Evolutionary conservation across 306 rosid genomes (phyloP).

Genomic region (Senna tora): DNA sequence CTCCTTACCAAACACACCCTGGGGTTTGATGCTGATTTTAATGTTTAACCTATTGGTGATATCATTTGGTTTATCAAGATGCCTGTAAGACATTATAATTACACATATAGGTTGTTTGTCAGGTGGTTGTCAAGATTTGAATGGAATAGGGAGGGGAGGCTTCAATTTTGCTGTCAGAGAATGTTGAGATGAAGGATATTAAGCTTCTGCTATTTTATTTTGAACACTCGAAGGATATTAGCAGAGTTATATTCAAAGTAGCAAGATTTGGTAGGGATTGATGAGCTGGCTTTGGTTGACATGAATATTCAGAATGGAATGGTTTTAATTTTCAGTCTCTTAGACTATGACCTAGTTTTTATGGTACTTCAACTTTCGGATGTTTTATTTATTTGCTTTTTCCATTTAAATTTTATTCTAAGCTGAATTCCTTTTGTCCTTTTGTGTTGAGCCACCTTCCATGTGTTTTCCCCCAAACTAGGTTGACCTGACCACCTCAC

Average conservation of each 20-base stretch:
- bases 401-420: too few relatives aligned
- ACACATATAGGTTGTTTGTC: conserved; percentile 35
- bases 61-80: conserved; percentile 23
- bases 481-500: too few relatives aligned
- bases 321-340: conserved; percentile 5
- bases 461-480: too few relatives aligned
- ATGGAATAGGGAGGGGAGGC: conserved; percentile 37
- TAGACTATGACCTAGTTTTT: too few relatives aligned
- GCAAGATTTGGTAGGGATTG: conserved; percentile 11
- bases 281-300: conserved; percentile 1
- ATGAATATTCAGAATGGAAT: not conserved
- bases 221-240: too few relatives aligned
- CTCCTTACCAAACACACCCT: too few relatives aligned
- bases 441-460: too few relatives aligned
- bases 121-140: not conserved
- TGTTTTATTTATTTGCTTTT: too few relatives aligned
- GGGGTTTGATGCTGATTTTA: conserved; percentile 33
- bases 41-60: not conserved
- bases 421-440: too few relatives aligned
- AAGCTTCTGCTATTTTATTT: conserved; percentile 31
- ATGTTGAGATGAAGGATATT: conserved; percentile 35
- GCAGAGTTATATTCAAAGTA: not conserved
- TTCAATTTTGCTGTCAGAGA: conserved; percentile 45
- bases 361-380: too few relatives aligned
- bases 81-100: conserved; percentile 36